Evolutionary conservation across 2,329 filamentous ascomycete genomes (phyloP).

Genomic region (Alternaria gansuensis): DNA sequence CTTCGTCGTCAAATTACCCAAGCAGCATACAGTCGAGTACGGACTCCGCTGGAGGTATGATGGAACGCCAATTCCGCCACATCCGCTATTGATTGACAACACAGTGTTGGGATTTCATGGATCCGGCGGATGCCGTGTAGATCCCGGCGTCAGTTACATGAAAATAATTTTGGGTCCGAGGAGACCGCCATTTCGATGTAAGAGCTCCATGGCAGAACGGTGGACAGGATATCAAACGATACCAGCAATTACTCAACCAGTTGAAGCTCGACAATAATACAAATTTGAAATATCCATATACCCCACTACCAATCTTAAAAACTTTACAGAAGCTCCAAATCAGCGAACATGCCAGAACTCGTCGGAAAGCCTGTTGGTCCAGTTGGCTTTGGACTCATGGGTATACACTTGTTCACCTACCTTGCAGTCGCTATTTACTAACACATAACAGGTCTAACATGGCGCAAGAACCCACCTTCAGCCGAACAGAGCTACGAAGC

Average conservation of each 20-base stretch:
- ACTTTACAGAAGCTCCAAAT: conserved; percentile 10
- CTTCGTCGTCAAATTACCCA: no score
- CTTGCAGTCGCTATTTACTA: conserved; percentile 11
- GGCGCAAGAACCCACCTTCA: conserved; percentile 53
- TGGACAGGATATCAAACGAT: background rate
- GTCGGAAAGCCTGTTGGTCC: conserved; percentile 51
- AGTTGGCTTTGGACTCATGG: conserved; percentile 61
- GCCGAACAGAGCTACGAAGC: conserved; percentile 54
- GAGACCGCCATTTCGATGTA: conserved; percentile 2
- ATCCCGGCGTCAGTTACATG: conserved; percentile 12
- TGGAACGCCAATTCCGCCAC: conserved; percentile 5
- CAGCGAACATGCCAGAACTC: conserved; percentile 46
- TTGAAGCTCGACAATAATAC: conserved; percentile 3
- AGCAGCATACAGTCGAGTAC: background rate
- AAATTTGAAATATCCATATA: conserved; percentile 5
- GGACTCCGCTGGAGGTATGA: conserved; percentile 1
- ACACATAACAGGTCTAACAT: conserved; percentile 55
- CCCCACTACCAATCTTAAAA: conserved; percentile 11
- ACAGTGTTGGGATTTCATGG: conserved; percentile 8
- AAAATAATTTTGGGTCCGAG: conserved; percentile 14
- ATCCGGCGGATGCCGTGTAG: background rate
- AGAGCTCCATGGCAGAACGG: background rate
- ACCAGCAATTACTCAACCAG: background rate
- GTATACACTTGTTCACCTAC: conserved; percentile 28
- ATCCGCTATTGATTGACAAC: background rate